Conservation (phyloP, 2,329 filamentous ascomycete genomes). For the Apiospora phragmitis region DNA sequence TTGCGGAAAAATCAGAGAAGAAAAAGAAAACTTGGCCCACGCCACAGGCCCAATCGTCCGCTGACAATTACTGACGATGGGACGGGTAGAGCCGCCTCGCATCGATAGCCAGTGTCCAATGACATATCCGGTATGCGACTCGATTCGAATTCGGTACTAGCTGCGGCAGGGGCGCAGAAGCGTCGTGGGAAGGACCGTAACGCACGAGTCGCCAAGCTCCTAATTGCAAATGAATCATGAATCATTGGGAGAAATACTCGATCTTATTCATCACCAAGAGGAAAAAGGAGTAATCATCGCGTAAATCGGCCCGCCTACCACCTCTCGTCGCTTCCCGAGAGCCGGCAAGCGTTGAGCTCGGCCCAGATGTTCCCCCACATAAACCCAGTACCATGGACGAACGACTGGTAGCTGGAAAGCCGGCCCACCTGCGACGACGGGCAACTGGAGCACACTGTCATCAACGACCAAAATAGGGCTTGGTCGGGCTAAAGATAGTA, state of each 20-base stretch:
- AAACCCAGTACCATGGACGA: background rate
- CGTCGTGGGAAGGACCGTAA: background rate
- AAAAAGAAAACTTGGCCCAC: background rate
- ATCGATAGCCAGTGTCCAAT: background rate
- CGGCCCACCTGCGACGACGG: background rate
- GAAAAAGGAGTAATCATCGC: background rate
- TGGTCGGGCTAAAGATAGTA: background rate
- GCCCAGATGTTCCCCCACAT: background rate
- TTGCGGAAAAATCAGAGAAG: background rate
- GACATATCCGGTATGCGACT: background rate
- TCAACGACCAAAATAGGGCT: background rate
- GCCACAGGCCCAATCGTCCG: background rate
- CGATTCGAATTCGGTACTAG: background rate
- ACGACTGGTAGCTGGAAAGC: too few species aligned
- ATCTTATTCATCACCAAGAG: background rate
- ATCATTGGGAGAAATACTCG: background rate
- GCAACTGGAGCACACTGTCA: background rate
- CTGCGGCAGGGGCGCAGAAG: background rate
- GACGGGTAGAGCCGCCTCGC: background rate
- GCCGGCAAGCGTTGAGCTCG: background rate
- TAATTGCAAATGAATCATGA: background rate
- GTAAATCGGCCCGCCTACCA: background rate
- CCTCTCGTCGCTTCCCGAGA: background rate
- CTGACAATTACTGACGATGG: background rate
- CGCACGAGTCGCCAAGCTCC: background rate